phyloP scores from a whole-genome alignment of 805 yeast species.

The Saccharomycopsis synnaedendra region DNA sequence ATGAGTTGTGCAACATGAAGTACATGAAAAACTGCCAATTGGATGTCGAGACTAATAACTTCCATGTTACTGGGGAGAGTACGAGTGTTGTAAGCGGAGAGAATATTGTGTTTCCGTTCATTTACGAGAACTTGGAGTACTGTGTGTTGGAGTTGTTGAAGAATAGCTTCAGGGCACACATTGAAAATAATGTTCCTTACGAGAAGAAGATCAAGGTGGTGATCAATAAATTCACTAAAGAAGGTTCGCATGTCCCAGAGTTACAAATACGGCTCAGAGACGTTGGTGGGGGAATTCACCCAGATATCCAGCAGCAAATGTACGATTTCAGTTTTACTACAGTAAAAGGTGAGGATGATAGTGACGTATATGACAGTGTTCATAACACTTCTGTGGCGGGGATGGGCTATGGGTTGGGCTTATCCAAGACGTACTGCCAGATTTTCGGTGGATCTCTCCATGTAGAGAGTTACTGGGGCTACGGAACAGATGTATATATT shows the following conservation, averaged over 20 bases:
- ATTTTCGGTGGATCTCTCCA: constrained; percentile 62
- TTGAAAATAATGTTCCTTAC: constrained; percentile 40
- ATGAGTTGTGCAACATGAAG: constrained; percentile 72
- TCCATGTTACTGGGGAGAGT: constrained; percentile 1
- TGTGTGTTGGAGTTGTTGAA: constrained; percentile 78
- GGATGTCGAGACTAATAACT: constrained; percentile 31
- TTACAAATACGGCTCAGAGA: constrained; percentile 74
- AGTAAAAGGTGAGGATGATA: constrained; percentile 55
- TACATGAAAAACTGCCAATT: constrained; percentile 67
- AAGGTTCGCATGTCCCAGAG: constrained; percentile 21
- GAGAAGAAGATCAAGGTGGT: constrained; percentile 20
- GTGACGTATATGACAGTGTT: constrained; percentile 20
- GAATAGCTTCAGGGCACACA: constrained; percentile 79
- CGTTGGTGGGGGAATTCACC: constrained; percentile 80
- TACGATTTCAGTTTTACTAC: constrained; percentile 86
- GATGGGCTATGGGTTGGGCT: constrained; percentile 91
- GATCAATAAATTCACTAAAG: constrained; percentile 10
- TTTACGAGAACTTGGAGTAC: constrained; percentile 81
- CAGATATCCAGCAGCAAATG: constrained; percentile 50
- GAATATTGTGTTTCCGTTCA: constrained; percentile 57
- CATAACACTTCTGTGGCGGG: constrained; percentile 56
- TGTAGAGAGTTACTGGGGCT: constrained; percentile 60
- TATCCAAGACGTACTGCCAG: constrained; percentile 65
- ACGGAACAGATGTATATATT: constrained; percentile 72
- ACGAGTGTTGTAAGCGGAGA: background rate